phyloP scores from a whole-genome alignment of 2,329 filamentous ascomycete species.

The Sporothrix schenckii region DNA sequence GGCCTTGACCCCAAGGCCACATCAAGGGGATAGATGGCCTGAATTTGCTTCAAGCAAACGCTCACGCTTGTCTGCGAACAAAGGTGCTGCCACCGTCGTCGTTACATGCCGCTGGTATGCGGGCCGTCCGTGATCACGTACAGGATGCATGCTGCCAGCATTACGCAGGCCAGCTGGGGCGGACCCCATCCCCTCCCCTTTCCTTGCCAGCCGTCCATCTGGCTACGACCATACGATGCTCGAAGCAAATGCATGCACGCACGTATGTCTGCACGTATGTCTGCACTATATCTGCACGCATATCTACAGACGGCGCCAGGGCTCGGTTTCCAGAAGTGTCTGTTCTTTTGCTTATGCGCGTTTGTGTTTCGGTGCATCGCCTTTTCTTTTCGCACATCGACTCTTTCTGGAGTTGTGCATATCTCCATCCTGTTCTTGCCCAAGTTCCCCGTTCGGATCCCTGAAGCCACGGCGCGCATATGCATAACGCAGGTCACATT shows the following conservation, averaged over 20 bases:
- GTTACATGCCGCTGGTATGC: conserved; percentile 3
- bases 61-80: too few relatives aligned
- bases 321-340: neutral
- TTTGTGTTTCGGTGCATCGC: neutral
- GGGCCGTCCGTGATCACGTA: conserved; percentile 1
- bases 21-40: too few relatives aligned
- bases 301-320: neutral
- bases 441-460: too few relatives aligned
- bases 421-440: neutral
- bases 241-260: conserved; percentile 6
- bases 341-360: conserved; percentile 8
- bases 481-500: conserved; percentile 3
- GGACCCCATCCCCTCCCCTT: neutral
- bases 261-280: neutral
- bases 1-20: too few relatives aligned
- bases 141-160: conserved; percentile 4
- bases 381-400: neutral
- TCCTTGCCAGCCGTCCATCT: neutral
- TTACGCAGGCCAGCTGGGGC: neutral
- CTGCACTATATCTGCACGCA: neutral
- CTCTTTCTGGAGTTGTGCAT: conserved; percentile 1
- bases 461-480: neutral
- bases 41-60: too few relatives aligned
- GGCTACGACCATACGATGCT: conserved; percentile 16
- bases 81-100: neutral